These are phyloP conservation scores for Arachis hypogaea DNA, from an alignment of 306 rosid genomes.

Conservation along the genomic window DNA sequence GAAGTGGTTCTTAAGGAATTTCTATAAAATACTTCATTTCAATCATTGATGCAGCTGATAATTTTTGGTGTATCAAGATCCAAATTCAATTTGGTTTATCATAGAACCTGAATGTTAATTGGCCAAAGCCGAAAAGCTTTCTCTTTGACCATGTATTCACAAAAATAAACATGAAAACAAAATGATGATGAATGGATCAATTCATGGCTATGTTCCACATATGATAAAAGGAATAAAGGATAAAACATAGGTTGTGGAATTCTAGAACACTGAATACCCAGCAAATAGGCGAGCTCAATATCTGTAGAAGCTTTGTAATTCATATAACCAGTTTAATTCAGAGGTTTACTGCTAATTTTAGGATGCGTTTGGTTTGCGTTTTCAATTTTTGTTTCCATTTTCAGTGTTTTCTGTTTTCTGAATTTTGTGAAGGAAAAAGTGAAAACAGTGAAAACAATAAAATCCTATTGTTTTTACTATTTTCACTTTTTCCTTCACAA, in stretches of 20 bases:
- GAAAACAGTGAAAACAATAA: no score
- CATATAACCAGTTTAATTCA: conserved; percentile 4
- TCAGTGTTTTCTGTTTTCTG: no score
- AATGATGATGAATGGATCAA: conserved; percentile 15
- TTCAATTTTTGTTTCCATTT: no score
- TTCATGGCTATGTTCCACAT: background rate
- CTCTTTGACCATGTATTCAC: background rate
- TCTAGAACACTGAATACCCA: background rate
- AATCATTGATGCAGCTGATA: background rate
- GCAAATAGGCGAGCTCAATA: conserved; percentile 7
- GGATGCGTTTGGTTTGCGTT: no score
- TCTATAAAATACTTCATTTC: background rate
- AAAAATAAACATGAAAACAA: conserved; percentile 12
- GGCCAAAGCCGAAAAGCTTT: conserved; percentile 10
- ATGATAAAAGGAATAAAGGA: conserved; percentile 15
- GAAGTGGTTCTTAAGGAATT: background rate
- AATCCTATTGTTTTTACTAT: no score
- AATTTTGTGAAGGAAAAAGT: no score
- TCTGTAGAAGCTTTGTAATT: conserved; percentile 19
- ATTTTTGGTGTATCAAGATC: no score
- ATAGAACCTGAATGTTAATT: conserved; percentile 2
- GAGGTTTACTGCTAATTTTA: conserved; percentile 5
- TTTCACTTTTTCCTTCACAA: no score
- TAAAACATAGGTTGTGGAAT: background rate
- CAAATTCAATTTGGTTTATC: conserved; percentile 1